Base-by-base conservation (phyloP, 768 basidiomycete genomes). In the Calvatia gigantea region DNA sequence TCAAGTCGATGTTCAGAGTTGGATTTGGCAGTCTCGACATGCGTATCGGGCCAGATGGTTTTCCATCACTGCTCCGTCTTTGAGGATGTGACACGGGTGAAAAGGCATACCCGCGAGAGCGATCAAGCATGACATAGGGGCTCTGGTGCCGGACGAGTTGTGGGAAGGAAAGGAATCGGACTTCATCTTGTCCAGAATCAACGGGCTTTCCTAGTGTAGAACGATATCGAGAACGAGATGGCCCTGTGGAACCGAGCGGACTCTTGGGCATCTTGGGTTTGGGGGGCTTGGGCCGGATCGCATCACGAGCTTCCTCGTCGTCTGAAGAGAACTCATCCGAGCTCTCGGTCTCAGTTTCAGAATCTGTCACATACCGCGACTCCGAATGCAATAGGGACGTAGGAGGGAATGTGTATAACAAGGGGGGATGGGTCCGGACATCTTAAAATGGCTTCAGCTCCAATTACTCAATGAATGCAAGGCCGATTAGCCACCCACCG, bases 361-460 rank as follows among this genome's bases (percentile, higher is more conserved):
- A 48, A 19, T 48, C 54, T 12, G 54, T 56, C 7, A 56, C 46
- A 43, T 48, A 56, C 12, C 54, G 54, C 14, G 54, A 48, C 19
- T 49, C 54, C 4, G 54, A 56, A 33, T 56, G 54, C 19, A 56
- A 19, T 8, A 57, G 55, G 7, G 67, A 61, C 4, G 67, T 65
- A 2, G 73, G 73, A 32, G 84, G 86, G 64, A 86, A 87, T 27
- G 76, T 76, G 58, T 81, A 72, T 55, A 82, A 72, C 15, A 88
- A 67, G 1, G 87, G 85, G 6, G 82, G 82, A 58, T 86, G 86
- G 0, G 83, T 84, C 4, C 84, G 80, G 21, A 87, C 79, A 68
- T 86, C 88, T 86, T 58, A 1, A 38, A 47, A n/a, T 7, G 42
- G 8, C 5, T 7, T 21, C 35, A 50, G 8, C 5, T 7, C 21